A percentile compares a stretch with the other conserved stretches of the same genome.
These are phyloP conservation scores for Collybia nuda DNA, from an alignment of 768 basidiomycete species.

Conservation along the genomic window DNA sequence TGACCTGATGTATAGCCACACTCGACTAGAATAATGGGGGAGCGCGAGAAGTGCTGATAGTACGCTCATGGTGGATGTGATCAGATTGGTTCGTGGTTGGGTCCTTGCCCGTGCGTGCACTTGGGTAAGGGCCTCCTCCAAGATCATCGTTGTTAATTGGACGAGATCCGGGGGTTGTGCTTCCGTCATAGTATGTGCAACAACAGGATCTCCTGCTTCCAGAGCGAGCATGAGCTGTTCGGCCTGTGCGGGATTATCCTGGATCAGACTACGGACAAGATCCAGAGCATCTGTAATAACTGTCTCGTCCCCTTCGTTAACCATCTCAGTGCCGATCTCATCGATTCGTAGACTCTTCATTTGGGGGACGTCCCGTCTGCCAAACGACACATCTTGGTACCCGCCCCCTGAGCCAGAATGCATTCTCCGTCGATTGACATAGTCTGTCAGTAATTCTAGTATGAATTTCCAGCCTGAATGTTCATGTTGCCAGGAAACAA, in stretches of 20 bases:
- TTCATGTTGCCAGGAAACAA: slow-evolving; percentile 78
- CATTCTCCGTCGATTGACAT: slow-evolving; percentile 58
- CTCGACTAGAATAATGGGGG: slow-evolving; percentile 74
- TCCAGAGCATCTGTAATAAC: slow-evolving; percentile 75
- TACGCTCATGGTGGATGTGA: slow-evolving; percentile 81
- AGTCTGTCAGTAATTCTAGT: slow-evolving; percentile 78
- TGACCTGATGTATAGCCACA: slow-evolving; percentile 87
- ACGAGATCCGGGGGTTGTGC: slow-evolving; percentile 69
- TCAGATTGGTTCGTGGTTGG: slow-evolving; percentile 57
- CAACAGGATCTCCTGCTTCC: slow-evolving; percentile 55
- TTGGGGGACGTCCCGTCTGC: slow-evolving; percentile 36
- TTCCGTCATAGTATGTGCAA: slow-evolving; percentile 51
- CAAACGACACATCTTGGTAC: slow-evolving; percentile 57
- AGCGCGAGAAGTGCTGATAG: slow-evolving; percentile 74
- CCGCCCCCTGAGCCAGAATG: slow-evolving; percentile 37
- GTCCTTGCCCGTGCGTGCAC: slow-evolving; percentile 37
- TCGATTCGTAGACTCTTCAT: slow-evolving; percentile 51
- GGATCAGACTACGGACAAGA: slow-evolving; percentile 75
- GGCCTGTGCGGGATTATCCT: slow-evolving; percentile 65
- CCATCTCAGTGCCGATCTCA: slow-evolving; percentile 74
- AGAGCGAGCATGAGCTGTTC: slow-evolving; percentile 66
- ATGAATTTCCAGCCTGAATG: slow-evolving; percentile 88
- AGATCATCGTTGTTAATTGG: slow-evolving; percentile 75
- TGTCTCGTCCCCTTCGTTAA: slow-evolving; percentile 57
- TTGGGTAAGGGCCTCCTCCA: slow-evolving; percentile 74